Conservation (phyloP, 192 early-diverging fungal genomes). For the Linnemannia schmuckeri region DNA sequence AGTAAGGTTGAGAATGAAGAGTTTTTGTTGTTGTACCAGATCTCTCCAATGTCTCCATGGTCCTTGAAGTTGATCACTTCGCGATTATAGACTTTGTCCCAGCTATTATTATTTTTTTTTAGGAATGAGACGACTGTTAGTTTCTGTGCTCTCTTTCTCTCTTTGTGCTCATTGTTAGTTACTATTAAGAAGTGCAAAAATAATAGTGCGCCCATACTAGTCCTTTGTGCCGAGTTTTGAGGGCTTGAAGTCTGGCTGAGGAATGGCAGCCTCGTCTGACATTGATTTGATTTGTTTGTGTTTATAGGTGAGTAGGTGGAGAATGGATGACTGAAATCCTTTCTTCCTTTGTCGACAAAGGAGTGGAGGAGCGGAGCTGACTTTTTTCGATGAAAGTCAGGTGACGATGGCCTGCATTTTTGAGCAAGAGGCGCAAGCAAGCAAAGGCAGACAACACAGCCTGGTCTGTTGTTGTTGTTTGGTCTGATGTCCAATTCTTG, state of each 20-base stretch:
- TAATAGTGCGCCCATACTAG: constrained; percentile 60
- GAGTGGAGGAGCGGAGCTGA: too few relatives aligned
- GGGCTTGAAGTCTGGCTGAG: constrained; percentile 59
- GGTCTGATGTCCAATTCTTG: too few relatives aligned
- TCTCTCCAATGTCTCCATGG: constrained; percentile 90
- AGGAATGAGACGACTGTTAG: not conserved
- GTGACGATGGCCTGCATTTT: too few relatives aligned
- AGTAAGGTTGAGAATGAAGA: not conserved
- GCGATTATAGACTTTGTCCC: constrained; percentile 86
- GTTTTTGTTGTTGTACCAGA: constrained; percentile 67
- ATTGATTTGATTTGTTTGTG: constrained; percentile 10
- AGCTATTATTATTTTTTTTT: constrained; percentile 57
- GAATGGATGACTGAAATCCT: not conserved
- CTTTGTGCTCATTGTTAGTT: not conserved
- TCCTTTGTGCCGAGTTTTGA: constrained; percentile 72
- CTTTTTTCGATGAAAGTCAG: too few relatives aligned
- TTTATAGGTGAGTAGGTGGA: not conserved
- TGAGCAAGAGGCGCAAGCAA: too few relatives aligned
- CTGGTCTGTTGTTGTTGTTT: too few relatives aligned
- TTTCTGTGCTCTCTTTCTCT: not conserved
- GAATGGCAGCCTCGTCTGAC: constrained; percentile 36
- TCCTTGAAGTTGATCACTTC: constrained; percentile 87
- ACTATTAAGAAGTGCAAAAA: not conserved
- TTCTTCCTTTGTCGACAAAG: not conserved
- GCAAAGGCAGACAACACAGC: too few relatives aligned